Conservation (phyloP, 257 asterid genomes). For the Nyctanthes arbortristis region DNA sequence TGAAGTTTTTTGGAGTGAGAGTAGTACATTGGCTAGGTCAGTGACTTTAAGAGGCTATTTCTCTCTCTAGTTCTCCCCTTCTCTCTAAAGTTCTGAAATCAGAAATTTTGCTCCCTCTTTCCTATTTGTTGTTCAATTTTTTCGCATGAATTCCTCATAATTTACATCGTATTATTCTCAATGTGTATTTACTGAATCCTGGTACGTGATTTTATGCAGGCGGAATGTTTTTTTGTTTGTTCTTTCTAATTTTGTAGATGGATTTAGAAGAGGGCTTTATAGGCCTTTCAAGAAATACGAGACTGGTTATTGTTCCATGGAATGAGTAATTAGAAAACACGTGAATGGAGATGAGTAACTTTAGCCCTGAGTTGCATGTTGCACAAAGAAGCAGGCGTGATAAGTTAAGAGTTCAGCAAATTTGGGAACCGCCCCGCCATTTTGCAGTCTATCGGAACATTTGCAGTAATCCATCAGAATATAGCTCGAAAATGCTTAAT, state of each 20-base stretch:
- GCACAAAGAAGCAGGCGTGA: constrained; percentile 83
- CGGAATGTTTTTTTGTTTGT: neutral
- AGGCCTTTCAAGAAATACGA: too few relatives aligned
- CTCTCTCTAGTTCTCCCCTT: constrained; percentile 32
- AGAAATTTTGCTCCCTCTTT: too few relatives aligned
- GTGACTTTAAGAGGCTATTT: constrained; percentile 2
- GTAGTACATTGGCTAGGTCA: constrained; percentile 25
- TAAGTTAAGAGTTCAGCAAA: constrained; percentile 48
- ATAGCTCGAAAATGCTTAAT: constrained; percentile 40
- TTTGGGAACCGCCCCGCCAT: constrained; percentile 18
- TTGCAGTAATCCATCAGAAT: constrained; percentile 32
- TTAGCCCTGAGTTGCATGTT: constrained; percentile 56
- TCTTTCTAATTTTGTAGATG: neutral
- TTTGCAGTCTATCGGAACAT: constrained; percentile 26
- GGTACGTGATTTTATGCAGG: neutral
- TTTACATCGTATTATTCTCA: constrained; percentile 18
- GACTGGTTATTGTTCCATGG: too few relatives aligned
- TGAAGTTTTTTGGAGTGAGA: constrained; percentile 33
- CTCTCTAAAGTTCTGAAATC: too few relatives aligned
- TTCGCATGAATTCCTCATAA: constrained; percentile 7
- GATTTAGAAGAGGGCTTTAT: too few relatives aligned
- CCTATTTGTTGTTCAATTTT: constrained; percentile 24
- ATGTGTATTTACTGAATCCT: neutral
- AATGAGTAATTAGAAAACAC: neutral
- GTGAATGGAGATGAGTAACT: constrained; percentile 49